Conservation (phyloP, 805 yeast genomes). For the Hanseniaspora hatyaiensis region DNA sequence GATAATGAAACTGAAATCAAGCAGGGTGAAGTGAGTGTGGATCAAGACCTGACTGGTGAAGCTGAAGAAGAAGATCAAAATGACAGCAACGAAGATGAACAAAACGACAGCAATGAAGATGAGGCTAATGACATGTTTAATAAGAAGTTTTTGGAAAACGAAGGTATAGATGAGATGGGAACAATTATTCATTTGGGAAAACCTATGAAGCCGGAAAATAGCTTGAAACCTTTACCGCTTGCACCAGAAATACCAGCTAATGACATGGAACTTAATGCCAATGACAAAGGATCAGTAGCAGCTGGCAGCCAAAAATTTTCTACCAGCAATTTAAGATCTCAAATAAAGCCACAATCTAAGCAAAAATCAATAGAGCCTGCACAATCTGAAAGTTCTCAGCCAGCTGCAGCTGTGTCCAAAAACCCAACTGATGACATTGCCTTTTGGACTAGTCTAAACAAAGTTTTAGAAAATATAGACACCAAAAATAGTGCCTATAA, state of each 20-base stretch:
- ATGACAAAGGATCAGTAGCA: too few relatives aligned
- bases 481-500: conserved; percentile 15
- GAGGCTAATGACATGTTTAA: conserved; percentile 26
- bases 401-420: not conserved
- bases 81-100: conserved; percentile 20
- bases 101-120: conserved; percentile 14
- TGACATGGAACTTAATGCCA: too few relatives aligned
- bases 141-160: conserved; percentile 29
- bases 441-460: conserved; percentile 19
- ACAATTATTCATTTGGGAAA: conserved; percentile 15
- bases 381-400: not conserved
- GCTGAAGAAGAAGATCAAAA: conserved; percentile 16
- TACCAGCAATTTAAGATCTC: conserved; percentile 14
- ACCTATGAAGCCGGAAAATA: conserved; percentile 12
- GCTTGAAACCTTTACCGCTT: too few relatives aligned
- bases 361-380: not conserved
- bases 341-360: conserved; percentile 5
- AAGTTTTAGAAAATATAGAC: conserved; percentile 17
- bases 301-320: not conserved
- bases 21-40: not conserved
- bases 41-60: not conserved
- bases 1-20: not conserved
- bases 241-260: too few relatives aligned
- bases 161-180: conserved; percentile 31
- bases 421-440: conserved; percentile 15